Base-by-base conservation (phyloP, 805 yeast genomes). In the Barnettozyma sp. region DNA sequence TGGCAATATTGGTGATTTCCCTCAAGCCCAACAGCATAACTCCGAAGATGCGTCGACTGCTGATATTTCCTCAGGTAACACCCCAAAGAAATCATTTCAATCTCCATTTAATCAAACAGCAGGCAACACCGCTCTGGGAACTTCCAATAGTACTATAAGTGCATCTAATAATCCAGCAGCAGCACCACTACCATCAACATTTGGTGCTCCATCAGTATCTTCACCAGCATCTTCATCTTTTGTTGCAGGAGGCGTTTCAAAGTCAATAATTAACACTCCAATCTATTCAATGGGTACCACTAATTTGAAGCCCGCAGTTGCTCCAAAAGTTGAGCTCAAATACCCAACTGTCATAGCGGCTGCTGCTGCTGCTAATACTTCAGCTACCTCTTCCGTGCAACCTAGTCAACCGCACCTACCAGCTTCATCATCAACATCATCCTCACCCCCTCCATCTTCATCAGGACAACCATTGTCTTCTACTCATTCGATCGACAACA, bases 271-370 rank as follows among this genome's bases (percentile, higher is more conserved):
- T 18, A 26, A 10, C 14, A 14, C 39, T 14, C 29, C 42, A 5
- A 25, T 37, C 2, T 25, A 46, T 21, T 32, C 49, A 3, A 29
- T 49, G 17, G 36, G 44, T 22, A 48, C 46, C 18, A 15, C 48
- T 1, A 54, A 48, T 28, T 39, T 72, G 43, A 73, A 71, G 48
- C 80, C 81, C 1, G 77, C 80, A 2, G 59, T 72, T 4, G 61
- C 71, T 6, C 80, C 79, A 10, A 74, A 76, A 7, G 63, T 69
- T 7, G 75, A 70, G 32, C 55, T 75, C 35, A 74, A 74, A 49
- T 75, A 78, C 65, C 64, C 79, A 0, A 60, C 75, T 2, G 74
- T 76, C 7, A 52, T 44, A 3, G 43, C 49, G 26, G 54, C 50
- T 16, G 50, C 33, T n/a, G n/a, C n/a, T n/a, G n/a, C n/a, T n/a